phyloP scores from a whole-genome alignment of 768 basidiomycete species.

The Austroboletus eburneus region DNA sequence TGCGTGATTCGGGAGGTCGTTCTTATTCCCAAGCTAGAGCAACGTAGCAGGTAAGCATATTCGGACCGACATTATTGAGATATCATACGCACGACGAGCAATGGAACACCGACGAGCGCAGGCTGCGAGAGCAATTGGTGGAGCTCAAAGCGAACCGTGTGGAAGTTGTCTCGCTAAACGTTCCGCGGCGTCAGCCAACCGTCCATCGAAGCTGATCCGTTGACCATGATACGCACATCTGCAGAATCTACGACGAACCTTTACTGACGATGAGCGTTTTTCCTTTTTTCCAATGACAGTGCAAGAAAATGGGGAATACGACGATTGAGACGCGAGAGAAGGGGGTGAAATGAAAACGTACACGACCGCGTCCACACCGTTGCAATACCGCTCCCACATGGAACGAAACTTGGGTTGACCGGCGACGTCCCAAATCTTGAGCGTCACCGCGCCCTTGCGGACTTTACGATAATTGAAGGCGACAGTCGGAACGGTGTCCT shows the following conservation, averaged over 20 bases:
- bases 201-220: background rate
- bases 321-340: background rate
- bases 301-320: background rate
- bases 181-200: constrained; percentile 2
- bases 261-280: constrained; percentile 18
- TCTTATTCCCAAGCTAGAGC: constrained; percentile 84
- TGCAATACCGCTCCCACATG: constrained; percentile 95
- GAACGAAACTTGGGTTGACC: constrained; percentile 92
- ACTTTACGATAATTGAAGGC: constrained; percentile 91
- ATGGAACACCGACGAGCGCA: constrained; percentile 63
- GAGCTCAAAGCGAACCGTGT: constrained; percentile 78
- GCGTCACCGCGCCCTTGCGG: constrained; percentile 81
- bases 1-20: constrained; percentile 74
- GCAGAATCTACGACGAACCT: constrained; percentile 93
- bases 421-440: constrained; percentile 96
- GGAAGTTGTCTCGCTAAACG: constrained; percentile 70
- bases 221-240: constrained; percentile 54
- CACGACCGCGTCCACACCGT: constrained; percentile 91
- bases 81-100: constrained; percentile 65
- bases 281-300: background rate
- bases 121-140: constrained; percentile 72
- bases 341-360: constrained; percentile 37
- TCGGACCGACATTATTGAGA: too few relatives aligned
- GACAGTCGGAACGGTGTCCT: constrained; percentile 95
- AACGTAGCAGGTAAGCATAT: too few relatives aligned